Evolutionary conservation across 371 early-diverging fungal species (phyloP).

Genomic region (Lichtheimia ramosa): DNA sequence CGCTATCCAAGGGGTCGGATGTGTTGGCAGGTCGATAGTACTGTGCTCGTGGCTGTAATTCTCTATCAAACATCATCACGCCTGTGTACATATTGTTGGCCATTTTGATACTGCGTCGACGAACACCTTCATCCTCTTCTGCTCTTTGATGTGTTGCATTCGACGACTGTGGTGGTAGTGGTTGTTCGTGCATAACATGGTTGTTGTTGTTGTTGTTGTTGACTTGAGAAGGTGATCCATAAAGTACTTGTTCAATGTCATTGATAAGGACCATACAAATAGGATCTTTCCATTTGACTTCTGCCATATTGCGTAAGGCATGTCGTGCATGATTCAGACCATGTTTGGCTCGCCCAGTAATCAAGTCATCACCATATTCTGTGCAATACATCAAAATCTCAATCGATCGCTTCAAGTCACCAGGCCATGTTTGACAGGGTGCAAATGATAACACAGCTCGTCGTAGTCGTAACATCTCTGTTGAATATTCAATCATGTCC

Average conservation of each 20-base stretch:
- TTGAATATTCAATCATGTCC: constrained; percentile 21
- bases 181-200: neutral
- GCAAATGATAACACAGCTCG: constrained; percentile 16
- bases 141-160: neutral
- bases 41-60: constrained; percentile 21
- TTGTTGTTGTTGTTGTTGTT: constrained; percentile 2
- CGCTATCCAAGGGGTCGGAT: constrained; percentile 10
- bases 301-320: constrained; percentile 22
- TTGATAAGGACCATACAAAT: constrained; percentile 21
- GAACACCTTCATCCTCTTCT: neutral
- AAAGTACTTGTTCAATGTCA: constrained; percentile 19
- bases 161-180: neutral
- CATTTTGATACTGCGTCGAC: constrained; percentile 19
- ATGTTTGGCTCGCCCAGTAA: constrained; percentile 16
- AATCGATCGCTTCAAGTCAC: constrained; percentile 22
- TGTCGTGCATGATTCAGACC: constrained; percentile 27
- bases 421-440: constrained; percentile 30
- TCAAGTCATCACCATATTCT: constrained; percentile 17
- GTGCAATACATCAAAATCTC: constrained; percentile 18
- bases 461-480: constrained; percentile 23
- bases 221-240: neutral
- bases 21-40: constrained; percentile 19
- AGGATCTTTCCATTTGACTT: constrained; percentile 28
- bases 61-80: constrained; percentile 28
- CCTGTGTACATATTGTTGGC: constrained; percentile 25